These are phyloP conservation scores for Talaromyces pinophilus DNA, from an alignment of 2,329 filamentous ascomycete species.

Conservation along the genomic window DNA sequence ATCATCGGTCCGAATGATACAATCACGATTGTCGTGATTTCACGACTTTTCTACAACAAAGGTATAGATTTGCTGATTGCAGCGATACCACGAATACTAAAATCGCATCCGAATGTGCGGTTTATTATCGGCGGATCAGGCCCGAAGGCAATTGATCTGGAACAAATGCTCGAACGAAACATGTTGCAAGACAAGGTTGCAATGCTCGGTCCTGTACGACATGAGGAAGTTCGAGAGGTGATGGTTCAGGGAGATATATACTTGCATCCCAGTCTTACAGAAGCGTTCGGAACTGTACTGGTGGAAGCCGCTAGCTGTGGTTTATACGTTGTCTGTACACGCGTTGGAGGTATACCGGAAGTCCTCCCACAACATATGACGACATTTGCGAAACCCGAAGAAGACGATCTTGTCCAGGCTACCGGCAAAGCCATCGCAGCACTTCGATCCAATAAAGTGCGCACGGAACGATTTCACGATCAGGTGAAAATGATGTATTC, in stretches of 20 bases:
- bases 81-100: constrained; percentile 87
- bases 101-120: constrained; percentile 84
- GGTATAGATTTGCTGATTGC: constrained; percentile 96
- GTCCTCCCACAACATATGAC: constrained; percentile 97
- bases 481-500: constrained; percentile 99
- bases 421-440: constrained; percentile 87
- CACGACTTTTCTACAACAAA: constrained; percentile 97
- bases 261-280: constrained; percentile 89
- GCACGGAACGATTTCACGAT: constrained; percentile 92
- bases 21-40: constrained; percentile 96
- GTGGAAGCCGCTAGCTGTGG: constrained; percentile 96
- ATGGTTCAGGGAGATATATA: constrained; percentile 98
- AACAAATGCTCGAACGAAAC: constrained; percentile 96
- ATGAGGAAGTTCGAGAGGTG: constrained; percentile 95
- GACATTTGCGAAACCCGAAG: constrained; percentile 92
- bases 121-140: constrained; percentile 97
- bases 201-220: constrained; percentile 85
- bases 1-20: constrained; percentile 78
- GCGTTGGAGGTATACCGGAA: constrained; percentile 94
- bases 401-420: constrained; percentile 88
- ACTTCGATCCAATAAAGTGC: constrained; percentile 79
- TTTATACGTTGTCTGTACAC: constrained; percentile 92
- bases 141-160: constrained; percentile 93
- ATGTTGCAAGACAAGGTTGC: constrained; percentile 91
- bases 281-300: constrained; percentile 96